Evolutionary conservation across 495 filamentous ascomycete species (phyloP).

Genomic region (Bacidia gigantensis): DNA sequence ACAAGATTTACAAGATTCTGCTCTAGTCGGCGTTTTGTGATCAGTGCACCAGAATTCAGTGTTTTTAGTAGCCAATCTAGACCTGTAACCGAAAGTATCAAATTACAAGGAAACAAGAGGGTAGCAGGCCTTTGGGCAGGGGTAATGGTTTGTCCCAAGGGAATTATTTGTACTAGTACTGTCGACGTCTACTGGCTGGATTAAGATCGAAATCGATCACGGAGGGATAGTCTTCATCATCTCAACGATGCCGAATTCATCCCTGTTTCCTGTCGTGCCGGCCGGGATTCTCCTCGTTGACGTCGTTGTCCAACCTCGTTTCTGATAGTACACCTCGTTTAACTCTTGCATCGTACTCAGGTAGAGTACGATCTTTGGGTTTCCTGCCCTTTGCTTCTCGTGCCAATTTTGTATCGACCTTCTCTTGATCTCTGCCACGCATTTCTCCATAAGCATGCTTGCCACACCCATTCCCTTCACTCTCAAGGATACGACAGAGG

Average conservation of each 20-base stretch:
- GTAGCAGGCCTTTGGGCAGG: too few relatives aligned
- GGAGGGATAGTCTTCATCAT: conserved; percentile 9
- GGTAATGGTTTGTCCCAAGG: too few relatives aligned
- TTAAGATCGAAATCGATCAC: too few relatives aligned
- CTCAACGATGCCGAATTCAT: conserved; percentile 11
- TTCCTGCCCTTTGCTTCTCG: background rate
- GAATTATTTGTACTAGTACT: too few relatives aligned
- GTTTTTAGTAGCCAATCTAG: too few relatives aligned
- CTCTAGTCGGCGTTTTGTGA: too few relatives aligned
- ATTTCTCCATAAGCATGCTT: background rate
- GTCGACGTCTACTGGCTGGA: too few relatives aligned
- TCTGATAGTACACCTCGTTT: conserved; percentile 10
- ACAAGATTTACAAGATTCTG: too few relatives aligned
- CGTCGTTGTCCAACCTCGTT: conserved; percentile 3
- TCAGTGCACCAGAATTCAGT: too few relatives aligned
- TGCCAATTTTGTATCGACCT: background rate
- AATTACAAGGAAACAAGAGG: too few relatives aligned
- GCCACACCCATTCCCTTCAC: conserved; percentile 9
- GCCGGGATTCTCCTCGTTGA: background rate
- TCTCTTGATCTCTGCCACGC: conserved; percentile 1
- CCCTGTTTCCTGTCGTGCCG: conserved; percentile 7
- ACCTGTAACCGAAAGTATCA: too few relatives aligned
- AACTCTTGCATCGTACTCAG: conserved; percentile 11
- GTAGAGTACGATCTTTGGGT: conserved; percentile 5
- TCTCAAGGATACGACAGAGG: background rate